Base-by-base conservation (phyloP, 768 basidiomycete genomes). In the Kwoniella heveanensis region DNA sequence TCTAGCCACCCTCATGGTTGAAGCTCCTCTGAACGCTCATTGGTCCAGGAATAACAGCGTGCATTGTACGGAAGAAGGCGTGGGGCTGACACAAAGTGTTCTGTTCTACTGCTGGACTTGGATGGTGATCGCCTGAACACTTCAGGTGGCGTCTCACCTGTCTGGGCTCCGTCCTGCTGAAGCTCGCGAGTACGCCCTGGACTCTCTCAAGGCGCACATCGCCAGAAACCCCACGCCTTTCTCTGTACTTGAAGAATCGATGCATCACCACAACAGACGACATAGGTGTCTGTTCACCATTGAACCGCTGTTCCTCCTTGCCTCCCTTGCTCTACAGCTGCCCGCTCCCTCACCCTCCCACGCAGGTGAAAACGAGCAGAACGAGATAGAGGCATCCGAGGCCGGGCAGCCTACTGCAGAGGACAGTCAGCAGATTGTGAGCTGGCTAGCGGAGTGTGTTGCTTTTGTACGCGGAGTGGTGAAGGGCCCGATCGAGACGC, bases 261-360 rank as follows among this genome's bases (percentile, higher is more conserved):
- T 39, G 36, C 49, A 24, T 8, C 46, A 53, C 26, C 24, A 53
- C 47, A 60, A 51, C 36, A 1, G 25, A 39, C 0, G 59, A 29
- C 59, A 60, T 26, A 37, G 26, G 22, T 60, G 50, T 27, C 30
- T 60, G 19, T 48, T 50, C 26, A 53, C 37, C 17, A 13, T 60
- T 8, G 46, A 60, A n/a, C 26, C 46, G 1, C 13, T 53, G 13
- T 44, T 60, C 22, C 2, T 60, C 10, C 29, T 60, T 46, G 37
- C 59, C 7, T 17, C 22, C 19, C 19, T 60, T 3, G 37, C 59
- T 6, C 12, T 30, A 9, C 36, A n/a, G 4, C 32, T 2, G 29
- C 51, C 22, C 17, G 15, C 8, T 36, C 13, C 32, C 7, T 13
- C 32, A 13, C 32, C 32, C 13, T 36, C 32, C 32, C 32, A 36